Percentiles rank a stretch among this genome's conserved stretches.
Evolutionary conservation across 1,284 basidiomycete genomes (phyloP).

Genomic region (Pascua guehoae): DNA sequence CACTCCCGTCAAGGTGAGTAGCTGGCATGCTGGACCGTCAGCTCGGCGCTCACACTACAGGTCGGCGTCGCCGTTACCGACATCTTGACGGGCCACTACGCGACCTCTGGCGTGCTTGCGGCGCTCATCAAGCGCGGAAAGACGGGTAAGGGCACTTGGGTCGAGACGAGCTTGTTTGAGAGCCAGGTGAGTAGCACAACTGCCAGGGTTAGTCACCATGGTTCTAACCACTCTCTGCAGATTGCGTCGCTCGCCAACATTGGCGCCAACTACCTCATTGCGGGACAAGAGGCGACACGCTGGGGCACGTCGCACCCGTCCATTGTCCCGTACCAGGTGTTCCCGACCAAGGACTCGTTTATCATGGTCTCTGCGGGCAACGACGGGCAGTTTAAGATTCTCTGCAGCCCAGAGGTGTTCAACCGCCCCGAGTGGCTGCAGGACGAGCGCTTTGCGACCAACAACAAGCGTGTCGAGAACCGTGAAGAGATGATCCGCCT

Average conservation of each 20-base stretch:
- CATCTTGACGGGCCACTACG: constrained; percentile 71
- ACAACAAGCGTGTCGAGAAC: constrained; percentile 71
- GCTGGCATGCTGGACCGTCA: not conserved
- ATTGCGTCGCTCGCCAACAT: constrained; percentile 90
- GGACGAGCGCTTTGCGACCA: constrained; percentile 63
- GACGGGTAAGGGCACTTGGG: constrained; percentile 83
- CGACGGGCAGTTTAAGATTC: constrained; percentile 66
- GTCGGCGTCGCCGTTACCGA: constrained; percentile 89
- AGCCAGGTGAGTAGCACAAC: constrained; percentile 59
- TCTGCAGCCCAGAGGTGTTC: constrained; percentile 41
- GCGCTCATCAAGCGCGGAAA: constrained; percentile 74
- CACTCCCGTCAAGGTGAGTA: constrained; percentile 67
- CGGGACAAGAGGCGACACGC: constrained; percentile 76
- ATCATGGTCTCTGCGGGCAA: constrained; percentile 94
- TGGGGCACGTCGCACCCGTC: constrained; percentile 87
- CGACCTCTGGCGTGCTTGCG: constrained; percentile 89
- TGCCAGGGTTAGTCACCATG: not conserved
- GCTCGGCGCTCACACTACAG: constrained; percentile 13
- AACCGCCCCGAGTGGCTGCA: constrained; percentile 37
- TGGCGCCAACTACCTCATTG: constrained; percentile 86
- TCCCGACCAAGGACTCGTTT: constrained; percentile 81
- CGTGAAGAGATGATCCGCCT: constrained; percentile 67
- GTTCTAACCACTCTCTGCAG: constrained; percentile 48
- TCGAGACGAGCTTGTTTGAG: constrained; percentile 86
- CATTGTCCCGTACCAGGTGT: constrained; percentile 87